Evolutionary conservation across 192 early-diverging fungal genomes (phyloP), one percentile per base, ranked within the genome.

Genomic region (Entophlyctis helioformis): DNA sequence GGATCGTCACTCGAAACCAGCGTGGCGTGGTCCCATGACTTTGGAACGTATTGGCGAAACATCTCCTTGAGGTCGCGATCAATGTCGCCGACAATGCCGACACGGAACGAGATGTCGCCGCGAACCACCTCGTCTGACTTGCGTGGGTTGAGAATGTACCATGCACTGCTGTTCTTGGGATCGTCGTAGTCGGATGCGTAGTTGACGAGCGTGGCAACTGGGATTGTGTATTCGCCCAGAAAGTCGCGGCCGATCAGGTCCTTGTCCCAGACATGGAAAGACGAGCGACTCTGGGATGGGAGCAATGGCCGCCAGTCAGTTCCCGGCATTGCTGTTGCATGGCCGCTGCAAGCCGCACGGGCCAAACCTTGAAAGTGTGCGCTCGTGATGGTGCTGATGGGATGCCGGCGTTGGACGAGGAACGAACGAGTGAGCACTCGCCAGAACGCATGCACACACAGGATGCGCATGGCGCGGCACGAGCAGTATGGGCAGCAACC

Each of bases 201-300:
- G 22, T 32, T 46, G 50, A 75, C 63, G 24, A 83, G 26, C 15
- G 83, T 71, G 13, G 65, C 48, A 31, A 87, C 62, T 0, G 82
- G 63, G 1, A 87, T 59, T 23, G 46, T 39, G 7, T 79, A 24
- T 29, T 74, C 63, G 1, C 85, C 85, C 63, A 87, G 62, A 54
- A 79, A 87, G 44, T 77, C 75, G 22, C 65, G 61, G 15, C 68
- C 67, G 43, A 80, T 66, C 24, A 64, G 51, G 37, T 87, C 82
- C 49, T 82, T 81, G 44, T 87, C 80, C 78, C 79, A 83, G 13
- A 76, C 61, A n/a, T n/a, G n/a, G n/a, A n/a, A n/a, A n/a, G n/a
- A n/a, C n/a, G n/a, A n/a, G n/a, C n/a, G n/a, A n/a, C n/a, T n/a
- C n/a, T n/a, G n/a, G n/a, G n/a, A n/a, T n/a, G n/a, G n/a, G n/a